Base-by-base conservation (phyloP, 2,329 filamentous ascomycete species). In the Sarocladiaceae sp. region DNA sequence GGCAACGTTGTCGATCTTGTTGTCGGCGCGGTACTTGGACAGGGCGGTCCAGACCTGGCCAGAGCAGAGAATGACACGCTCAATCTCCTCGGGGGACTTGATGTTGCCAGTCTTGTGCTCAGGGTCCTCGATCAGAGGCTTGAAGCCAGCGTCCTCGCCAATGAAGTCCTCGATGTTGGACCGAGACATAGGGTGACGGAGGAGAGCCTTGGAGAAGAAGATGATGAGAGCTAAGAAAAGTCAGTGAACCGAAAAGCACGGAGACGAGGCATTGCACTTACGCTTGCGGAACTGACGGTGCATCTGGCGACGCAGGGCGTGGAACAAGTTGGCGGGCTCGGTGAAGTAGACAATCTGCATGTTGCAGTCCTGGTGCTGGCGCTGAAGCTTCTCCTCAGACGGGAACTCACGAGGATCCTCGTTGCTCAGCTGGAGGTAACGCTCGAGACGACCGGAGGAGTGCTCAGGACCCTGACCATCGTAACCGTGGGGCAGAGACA, bases 361-460 rank as follows among this genome's bases (percentile, higher is more conserved):
- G 73, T 98, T 98, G 77, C 89, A 95, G 71, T 98, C 93, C 72
- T 98, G 93, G 73, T 98, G 93, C 69, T 97, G 93, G 55, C 93
- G 88, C 45, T 94, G 83, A 49, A 97, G 80, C 75, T 93, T 96
- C 53, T 95, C 89, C 24, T 78, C 74, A 2, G 81, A 76, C 44
- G 93, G 93, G 82, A 89, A 98, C 58, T 93, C 79, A 51, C 93
- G 87, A 46, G 93, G 90, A 61, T 98, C 93, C 66, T 98, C 93
- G 69, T 97, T 97, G 70, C 85, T 93, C 48, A 98, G 82, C 69
- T 97, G 93, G 52, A 98, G 78, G 71, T 95, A 98, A 59, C 93
- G 86, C 73, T 98, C 93, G 69, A 98, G 86, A 65, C 93, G 87
- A 48, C 88, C 93, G 49, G 93, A 98, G 50, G 91, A 97, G 73